Evolutionary conservation across 1,284 basidiomycete species (phyloP), one percentile per base, ranked within the genome.

Genomic region (Moesziomyces antarcticus): DNA sequence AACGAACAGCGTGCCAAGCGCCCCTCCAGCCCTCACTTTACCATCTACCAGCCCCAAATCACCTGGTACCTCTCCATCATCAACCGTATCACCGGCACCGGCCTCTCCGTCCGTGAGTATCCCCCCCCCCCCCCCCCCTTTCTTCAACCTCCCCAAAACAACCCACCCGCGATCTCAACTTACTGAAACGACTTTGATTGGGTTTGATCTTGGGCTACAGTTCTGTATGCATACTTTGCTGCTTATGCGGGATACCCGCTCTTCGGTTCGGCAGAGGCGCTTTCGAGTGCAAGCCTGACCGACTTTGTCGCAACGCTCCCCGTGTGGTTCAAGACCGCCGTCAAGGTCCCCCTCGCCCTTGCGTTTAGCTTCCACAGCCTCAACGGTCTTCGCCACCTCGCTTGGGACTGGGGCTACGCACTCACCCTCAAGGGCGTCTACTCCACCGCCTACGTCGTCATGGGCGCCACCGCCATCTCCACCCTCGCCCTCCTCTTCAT

Each of bases 31-130:
- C 96, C 97, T 22, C 94, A 97, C 85, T 91, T 95, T 80, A 93
- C 93, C 50, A 97, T 98, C 85, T 99, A 98, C 87, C 92, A 97
- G 85, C 94, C 93, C 21, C 95, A 97, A 85, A 76, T 88, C 48
- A 98, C 96, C 45, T 97, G 93, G 93, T 41, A 91, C 58, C 88
- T 86, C 3, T 97, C 94, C 16, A 94, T 96, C 80, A 88, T 88
- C 33, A 91, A 98, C 87, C 92, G 96, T 85, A 85, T 89, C 49
- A 93, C 94, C 7, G 96, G 97, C 64, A 88, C 86, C 22, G 92
- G 87, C 11, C 87, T 99, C 55, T 65, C 87, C 40, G 74, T 64
- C 25, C 56, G 76, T 72, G 67, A 69, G 78, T 80, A 33, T 30
- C 37, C 22, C 2, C 40, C 35, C n/a, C 16, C 45, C 37, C 35